phyloP scores from a whole-genome alignment of 768 basidiomycete species.

The Pleurotus ostreatus region DNA sequence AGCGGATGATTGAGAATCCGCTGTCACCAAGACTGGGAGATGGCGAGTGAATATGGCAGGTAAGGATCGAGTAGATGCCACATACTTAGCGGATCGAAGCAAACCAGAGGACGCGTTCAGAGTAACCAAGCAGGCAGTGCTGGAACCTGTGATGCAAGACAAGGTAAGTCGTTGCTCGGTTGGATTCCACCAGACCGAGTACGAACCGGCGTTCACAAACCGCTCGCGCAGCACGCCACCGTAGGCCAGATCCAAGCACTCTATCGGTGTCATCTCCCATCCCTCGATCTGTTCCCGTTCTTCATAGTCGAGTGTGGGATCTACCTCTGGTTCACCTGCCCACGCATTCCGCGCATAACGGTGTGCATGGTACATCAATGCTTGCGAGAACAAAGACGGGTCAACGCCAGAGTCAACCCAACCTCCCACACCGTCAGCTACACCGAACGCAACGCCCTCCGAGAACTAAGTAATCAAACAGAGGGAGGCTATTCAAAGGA shows the following conservation, averaged over 20 bases:
- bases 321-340: conserved; percentile 82
- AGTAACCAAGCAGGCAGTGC: conserved; percentile 75
- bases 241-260: conserved; percentile 72
- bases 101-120: conserved; percentile 72
- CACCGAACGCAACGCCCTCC: conserved; percentile 75
- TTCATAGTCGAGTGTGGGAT: conserved; percentile 72
- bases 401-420: conserved; percentile 85
- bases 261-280: conserved; percentile 70
- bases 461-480: conserved; percentile 28
- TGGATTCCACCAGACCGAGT: conserved; percentile 20
- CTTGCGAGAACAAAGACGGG: conserved; percentile 86
- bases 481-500: conserved; percentile 14
- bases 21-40: conserved; percentile 69
- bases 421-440: conserved; percentile 92
- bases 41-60: neutral
- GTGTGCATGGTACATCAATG: conserved; percentile 84
- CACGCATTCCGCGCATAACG: conserved; percentile 68
- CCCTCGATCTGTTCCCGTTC: conserved; percentile 64
- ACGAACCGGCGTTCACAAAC: conserved; percentile 61
- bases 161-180: conserved; percentile 16
- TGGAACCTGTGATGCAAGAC: conserved; percentile 55
- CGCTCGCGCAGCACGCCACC: conserved; percentile 67
- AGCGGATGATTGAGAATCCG: conserved; percentile 68
- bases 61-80: neutral
- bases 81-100: conserved; percentile 76